These are phyloP conservation scores for Auriscalpium orientale DNA, from an alignment of 768 basidiomycete species.

Conservation along the genomic window DNA sequence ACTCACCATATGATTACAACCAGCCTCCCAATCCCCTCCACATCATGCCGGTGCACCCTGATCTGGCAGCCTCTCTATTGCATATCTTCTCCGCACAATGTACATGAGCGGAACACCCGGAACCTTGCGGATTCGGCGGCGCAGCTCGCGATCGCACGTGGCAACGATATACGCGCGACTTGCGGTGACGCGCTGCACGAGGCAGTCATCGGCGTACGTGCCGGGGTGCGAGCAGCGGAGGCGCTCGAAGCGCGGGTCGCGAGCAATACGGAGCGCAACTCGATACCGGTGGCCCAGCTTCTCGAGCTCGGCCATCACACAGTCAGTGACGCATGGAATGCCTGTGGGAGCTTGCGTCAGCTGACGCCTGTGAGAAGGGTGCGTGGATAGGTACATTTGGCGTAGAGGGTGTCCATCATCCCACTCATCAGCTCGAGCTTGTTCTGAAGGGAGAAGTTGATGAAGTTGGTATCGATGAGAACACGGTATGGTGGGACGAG, in stretches of 20 bases:
- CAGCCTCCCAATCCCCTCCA: too few species aligned
- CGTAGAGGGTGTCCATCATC: conserved; percentile 99
- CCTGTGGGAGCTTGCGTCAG: conserved; percentile 37
- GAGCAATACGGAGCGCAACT: conserved; percentile 88
- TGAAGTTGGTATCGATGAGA: conserved; percentile 98
- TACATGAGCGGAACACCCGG: conserved; percentile 97
- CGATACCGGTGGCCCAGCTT: conserved; percentile 95
- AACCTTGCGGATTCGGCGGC: conserved; percentile 85
- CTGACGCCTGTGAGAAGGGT: conserved; percentile 6
- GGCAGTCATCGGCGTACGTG: conserved; percentile 98
- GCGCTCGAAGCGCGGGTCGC: conserved; percentile 95
- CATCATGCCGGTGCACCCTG: conserved; percentile 63
- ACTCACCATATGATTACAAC: too few species aligned
- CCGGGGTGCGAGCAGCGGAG: conserved; percentile 87
- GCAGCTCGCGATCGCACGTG: conserved; percentile 93
- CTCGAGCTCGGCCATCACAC: conserved; percentile 97
- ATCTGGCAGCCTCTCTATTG: conserved; percentile 92
- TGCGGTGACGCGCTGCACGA: conserved; percentile 90
- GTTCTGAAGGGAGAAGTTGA: conserved; percentile 97
- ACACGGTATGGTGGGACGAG: conserved; percentile 96
- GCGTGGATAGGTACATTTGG: conserved; percentile 66
- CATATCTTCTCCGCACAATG: conserved; percentile 85
- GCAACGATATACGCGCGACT: conserved; percentile 97
- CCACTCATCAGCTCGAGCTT: conserved; percentile 91
- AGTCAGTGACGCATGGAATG: conserved; percentile 98